phyloP scores from a whole-genome alignment of 192 early-diverging fungal species.

The Thamnidium elegans region DNA sequence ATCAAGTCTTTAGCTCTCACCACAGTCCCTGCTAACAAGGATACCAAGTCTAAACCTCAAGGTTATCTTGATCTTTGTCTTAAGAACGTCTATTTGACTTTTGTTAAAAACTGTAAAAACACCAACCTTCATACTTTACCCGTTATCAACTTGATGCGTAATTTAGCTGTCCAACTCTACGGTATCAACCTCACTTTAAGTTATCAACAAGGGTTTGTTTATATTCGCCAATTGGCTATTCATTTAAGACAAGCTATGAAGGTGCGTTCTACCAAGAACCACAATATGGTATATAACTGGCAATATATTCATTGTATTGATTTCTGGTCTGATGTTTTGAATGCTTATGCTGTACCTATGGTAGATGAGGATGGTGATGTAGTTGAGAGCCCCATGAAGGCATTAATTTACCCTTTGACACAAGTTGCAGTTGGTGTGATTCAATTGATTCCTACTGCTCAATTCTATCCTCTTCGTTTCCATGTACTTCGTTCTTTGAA shows the following conservation, averaged over 20 bases:
- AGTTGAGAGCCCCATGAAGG: slow-evolving; percentile 54
- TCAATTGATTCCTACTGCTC: slow-evolving; percentile 80
- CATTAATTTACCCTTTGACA: slow-evolving; percentile 87
- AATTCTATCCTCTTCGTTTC: slow-evolving; percentile 92
- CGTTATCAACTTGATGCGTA: slow-evolving; percentile 86
- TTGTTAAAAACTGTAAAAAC: slow-evolving; percentile 71
- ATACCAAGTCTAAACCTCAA: slow-evolving; percentile 10
- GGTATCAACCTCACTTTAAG: slow-evolving; percentile 73
- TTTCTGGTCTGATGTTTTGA: slow-evolving; percentile 85
- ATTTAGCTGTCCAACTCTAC: slow-evolving; percentile 87
- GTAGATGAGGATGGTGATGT: slow-evolving; percentile 38
- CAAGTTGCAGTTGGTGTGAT: slow-evolving; percentile 74
- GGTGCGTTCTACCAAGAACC: slow-evolving; percentile 58
- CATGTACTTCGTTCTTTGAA: slow-evolving; percentile 75
- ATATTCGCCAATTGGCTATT: slow-evolving; percentile 92
- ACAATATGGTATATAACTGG: slow-evolving; percentile 95
- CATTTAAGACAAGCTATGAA: slow-evolving; percentile 83
- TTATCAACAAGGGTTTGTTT: slow-evolving; percentile 93
- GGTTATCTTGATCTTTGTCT: slow-evolving; percentile 65
- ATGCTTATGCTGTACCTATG: slow-evolving; percentile 61
- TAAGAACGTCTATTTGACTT: slow-evolving; percentile 82
- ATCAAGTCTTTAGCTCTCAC: slow-evolving; percentile 70
- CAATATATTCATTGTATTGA: slow-evolving; percentile 91
- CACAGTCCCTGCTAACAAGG: slow-evolving; percentile 23
- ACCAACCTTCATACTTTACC: slow-evolving; percentile 81